A percentile compares a stretch with the other conserved stretches of the same genome.
Evolutionary conservation across 108 stramenopile genomes (phyloP).

Genomic region (Cyclotella atomus): DNA sequence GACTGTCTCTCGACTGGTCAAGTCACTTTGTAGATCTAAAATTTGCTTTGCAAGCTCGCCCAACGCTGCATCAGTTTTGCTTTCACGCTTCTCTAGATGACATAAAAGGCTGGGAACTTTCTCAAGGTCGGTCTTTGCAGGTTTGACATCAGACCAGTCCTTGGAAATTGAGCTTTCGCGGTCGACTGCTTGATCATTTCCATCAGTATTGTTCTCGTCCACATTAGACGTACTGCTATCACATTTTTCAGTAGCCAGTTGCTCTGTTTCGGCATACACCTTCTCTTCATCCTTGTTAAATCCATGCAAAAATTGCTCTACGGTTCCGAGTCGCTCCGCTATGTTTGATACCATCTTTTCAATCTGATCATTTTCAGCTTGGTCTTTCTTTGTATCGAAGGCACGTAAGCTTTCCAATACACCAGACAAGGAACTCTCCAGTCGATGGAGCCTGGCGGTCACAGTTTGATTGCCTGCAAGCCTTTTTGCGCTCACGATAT

Average conservation of each 20-base stretch:
- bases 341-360: slow-evolving; percentile 1
- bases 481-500: neutral
- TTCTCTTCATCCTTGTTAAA: slow-evolving; percentile 3
- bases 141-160: slow-evolving; percentile 4
- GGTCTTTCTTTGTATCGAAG: neutral
- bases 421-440: slow-evolving; percentile 18
- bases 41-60: slow-evolving; percentile 7
- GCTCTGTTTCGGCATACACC: neutral
- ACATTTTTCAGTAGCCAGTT: neutral
- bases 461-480: slow-evolving; percentile 10
- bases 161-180: neutral
- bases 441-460: slow-evolving; percentile 21
- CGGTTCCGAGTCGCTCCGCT: neutral
- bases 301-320: slow-evolving; percentile 29
- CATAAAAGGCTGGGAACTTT: neutral
- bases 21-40: neutral
- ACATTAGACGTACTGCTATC: neutral
- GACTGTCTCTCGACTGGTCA: neutral
- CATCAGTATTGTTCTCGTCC: neutral
- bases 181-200: neutral
- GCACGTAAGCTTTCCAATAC: neutral
- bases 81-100: slow-evolving; percentile 19
- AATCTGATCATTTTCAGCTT: neutral
- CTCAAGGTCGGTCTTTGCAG: neutral
- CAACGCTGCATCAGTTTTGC: neutral